Base-by-base conservation (phyloP, 805 yeast genomes). In the Debaryomyces hansenii region DNA sequence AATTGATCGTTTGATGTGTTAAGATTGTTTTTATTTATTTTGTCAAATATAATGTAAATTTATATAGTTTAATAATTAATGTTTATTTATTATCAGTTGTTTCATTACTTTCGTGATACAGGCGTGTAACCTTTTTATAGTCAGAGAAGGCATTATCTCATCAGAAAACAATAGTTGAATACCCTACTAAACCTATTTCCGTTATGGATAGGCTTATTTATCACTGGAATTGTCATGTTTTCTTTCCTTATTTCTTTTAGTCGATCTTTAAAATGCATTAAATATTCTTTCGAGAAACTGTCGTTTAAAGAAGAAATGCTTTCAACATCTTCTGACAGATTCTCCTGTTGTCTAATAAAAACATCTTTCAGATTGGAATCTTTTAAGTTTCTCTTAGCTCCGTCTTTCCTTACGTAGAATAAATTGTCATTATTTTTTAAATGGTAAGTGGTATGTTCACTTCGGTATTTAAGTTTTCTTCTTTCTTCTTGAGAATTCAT, bases 1-100 rank as follows among this genome's bases (percentile, higher is more conserved):
- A 51, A 47, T 20, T 49, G 40, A 31, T 11, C 34, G 24, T 24
- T 24, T 24, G 27, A 24, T 24, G 27, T 24, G 10, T 16, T 9
- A 24, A 24, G 27, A 24, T 24, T 24, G 27, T 31, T 28, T 28
- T 28, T 28, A 31, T 31, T 31, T 11, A 9, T 8, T 31, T 12
- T 31, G 34, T 31, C 16, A 2, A 10, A n/a, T 31, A 31, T 31
- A 31, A 14, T 31, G 2, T 31, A 28, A 28, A 31, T 31, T n/a
- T 31, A 12, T n/a, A 31, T 31, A 12, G 16, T 31, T 31, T 31
- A 31, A 31, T 31, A 31, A 6, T n/a, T 31, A 31, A 31, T 31
- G 34, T 31, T 31, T 31, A 31, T 31, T 31, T 6, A 31, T 14
- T 31, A 14, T 31, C 14, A 31, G 32, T 28, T 10, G 32, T 28